Conservation (phyloP, 306 rosid genomes). For the Comarum palustre region DNA sequence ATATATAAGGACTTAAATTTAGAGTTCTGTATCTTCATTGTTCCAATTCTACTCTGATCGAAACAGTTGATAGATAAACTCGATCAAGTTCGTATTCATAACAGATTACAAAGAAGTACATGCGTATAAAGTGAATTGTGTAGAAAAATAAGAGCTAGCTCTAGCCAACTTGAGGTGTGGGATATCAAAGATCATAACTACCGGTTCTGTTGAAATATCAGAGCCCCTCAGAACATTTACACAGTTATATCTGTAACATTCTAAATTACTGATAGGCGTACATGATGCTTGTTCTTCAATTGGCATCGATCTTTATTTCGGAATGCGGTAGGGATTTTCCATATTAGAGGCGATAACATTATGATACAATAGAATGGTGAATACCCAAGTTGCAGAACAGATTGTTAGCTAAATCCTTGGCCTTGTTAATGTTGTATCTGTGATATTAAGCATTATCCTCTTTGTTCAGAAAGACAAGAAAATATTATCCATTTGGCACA, state of each 20-base stretch:
- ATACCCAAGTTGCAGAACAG: not conserved
- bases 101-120: not conserved
- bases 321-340: not conserved
- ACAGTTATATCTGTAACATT: too few species aligned
- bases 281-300: not conserved
- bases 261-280: not conserved
- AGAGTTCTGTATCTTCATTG: not conserved
- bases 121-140: not conserved
- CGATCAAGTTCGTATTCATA: not conserved
- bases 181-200: not conserved
- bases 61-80: not conserved
- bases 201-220: conserved; percentile 7
- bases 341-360: not conserved
- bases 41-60: not conserved
- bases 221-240: not conserved
- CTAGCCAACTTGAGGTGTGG: conserved; percentile 2
- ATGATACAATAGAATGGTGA: not conserved
- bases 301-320: not conserved
- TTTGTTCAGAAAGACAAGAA: not conserved
- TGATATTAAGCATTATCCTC: not conserved
- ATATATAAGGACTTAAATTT: too few species aligned
- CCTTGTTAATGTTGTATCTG: not conserved
- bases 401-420: not conserved
- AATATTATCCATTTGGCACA: not conserved
- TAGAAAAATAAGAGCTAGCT: not conserved